These are phyloP conservation scores for Aechmea fasciata DNA, from an alignment of 176 grass and related monocot species.

Conservation along the genomic window DNA sequence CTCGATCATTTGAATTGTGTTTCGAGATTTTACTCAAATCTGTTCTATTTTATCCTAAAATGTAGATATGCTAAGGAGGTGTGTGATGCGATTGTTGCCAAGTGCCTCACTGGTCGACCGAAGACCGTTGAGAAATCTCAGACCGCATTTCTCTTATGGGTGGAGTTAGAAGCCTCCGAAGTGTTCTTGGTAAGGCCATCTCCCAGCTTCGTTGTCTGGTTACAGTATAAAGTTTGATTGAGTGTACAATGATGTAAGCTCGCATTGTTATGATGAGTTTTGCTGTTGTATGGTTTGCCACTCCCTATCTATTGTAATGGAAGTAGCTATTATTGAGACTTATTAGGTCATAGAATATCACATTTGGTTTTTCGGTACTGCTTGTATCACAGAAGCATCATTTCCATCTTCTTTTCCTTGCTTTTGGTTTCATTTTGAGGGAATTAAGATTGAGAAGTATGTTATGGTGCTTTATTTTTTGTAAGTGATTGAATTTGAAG, in stretches of 20 bases:
- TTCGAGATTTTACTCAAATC: constrained; percentile 8
- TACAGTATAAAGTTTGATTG: no score
- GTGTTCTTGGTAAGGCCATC: constrained; percentile 75
- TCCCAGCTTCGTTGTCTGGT: neutral
- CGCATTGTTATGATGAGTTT: neutral
- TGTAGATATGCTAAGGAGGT: constrained; percentile 87
- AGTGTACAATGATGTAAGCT: neutral
- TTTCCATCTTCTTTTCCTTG: no score
- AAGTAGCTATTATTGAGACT: no score
- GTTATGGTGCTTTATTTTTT: no score
- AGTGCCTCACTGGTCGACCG: constrained; percentile 91
- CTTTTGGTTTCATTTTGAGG: no score
- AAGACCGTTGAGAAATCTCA: constrained; percentile 99
- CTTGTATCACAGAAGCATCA: no score
- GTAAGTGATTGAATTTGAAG: no score
- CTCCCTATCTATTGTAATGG: neutral
- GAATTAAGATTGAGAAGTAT: no score
- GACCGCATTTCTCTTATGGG: constrained; percentile 74
- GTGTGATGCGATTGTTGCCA: constrained; percentile 81
- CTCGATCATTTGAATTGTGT: constrained; percentile 1
- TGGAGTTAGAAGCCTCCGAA: constrained; percentile 82
- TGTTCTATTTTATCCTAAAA: constrained; percentile 13
- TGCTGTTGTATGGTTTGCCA: neutral
- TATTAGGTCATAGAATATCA: no score
- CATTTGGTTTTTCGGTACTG: no score